Evolutionary conservation across 1,284 basidiomycete species (phyloP).

Genomic region (Coniferiporia weirii): DNA sequence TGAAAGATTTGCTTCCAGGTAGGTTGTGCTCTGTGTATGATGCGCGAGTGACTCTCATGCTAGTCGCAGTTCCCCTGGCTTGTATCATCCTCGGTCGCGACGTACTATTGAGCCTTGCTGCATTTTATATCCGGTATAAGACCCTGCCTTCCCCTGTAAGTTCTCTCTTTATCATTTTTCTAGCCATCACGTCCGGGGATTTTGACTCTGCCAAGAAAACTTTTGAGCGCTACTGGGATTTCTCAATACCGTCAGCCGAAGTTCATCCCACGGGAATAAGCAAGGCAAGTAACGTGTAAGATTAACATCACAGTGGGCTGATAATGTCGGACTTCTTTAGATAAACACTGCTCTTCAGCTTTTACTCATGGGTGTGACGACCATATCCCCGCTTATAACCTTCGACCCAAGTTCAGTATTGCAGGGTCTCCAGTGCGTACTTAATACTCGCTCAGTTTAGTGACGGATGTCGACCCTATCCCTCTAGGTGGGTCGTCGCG

Average conservation of each 20-base stretch:
- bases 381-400: conserved; percentile 76
- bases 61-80: conserved; percentile 69
- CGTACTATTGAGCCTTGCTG: conserved; percentile 80
- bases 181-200: conserved; percentile 8
- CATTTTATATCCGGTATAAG: conserved; percentile 92
- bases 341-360: conserved; percentile 93
- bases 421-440: conserved; percentile 55
- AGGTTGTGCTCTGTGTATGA: neutral
- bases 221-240: conserved; percentile 88
- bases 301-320: neutral
- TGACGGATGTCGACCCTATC: neutral
- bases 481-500: conserved; percentile 73
- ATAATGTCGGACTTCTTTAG: conserved; percentile 35
- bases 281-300: conserved; percentile 52
- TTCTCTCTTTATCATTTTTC: neutral
- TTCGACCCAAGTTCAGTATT: conserved; percentile 54
- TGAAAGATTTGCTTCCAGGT: conserved; percentile 86
- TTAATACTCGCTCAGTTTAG: neutral
- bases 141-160: conserved; percentile 84
- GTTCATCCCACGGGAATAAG: conserved; percentile 87
- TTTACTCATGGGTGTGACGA: conserved; percentile 83
- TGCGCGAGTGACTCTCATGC: neutral
- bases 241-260: conserved; percentile 90
- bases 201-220: conserved; percentile 64
- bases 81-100: conserved; percentile 88